Evolutionary conservation across 1,139 yeast genomes (phyloP).

Genomic region (Yamadazyma buinensis): DNA sequence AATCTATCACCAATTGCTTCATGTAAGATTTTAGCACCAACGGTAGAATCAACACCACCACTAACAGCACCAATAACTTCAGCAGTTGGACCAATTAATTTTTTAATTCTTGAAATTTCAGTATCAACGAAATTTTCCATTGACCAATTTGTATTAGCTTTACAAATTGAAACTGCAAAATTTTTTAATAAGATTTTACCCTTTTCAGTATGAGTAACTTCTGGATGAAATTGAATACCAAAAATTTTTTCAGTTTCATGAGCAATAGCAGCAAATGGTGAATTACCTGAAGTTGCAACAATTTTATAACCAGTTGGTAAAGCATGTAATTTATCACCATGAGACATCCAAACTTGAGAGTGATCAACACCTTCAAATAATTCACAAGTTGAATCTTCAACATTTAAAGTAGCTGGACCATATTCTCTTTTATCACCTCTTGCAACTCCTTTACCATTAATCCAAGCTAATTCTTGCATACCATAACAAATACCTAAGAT

Average conservation of each 20-base stretch:
- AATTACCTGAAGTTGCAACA: constrained; percentile 89
- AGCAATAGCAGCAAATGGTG: constrained; percentile 93
- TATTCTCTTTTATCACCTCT: constrained; percentile 98
- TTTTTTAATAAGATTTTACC: constrained; percentile 86
- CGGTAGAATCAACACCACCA: constrained; percentile 99
- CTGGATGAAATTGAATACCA: constrained; percentile 99
- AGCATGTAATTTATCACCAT: constrained; percentile 91
- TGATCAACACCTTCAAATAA: constrained; percentile 86
- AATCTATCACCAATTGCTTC: constrained; percentile 98
- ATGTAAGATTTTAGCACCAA: constrained; percentile 96
- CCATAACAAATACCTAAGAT: constrained; percentile 98
- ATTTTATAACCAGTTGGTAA: constrained; percentile 87
- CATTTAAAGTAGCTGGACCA: constrained; percentile 90
- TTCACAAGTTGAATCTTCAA: constrained; percentile 62
- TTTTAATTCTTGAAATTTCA: constrained; percentile 87
- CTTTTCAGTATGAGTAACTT: constrained; percentile 92
- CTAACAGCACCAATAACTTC: constrained; percentile 99
- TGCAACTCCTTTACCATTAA: constrained; percentile 91
- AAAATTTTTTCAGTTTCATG: constrained; percentile 69
- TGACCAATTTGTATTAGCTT: constrained; percentile 89
- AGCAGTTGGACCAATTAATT: constrained; percentile 93
- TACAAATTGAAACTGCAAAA: constrained; percentile 89
- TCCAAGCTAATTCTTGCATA: constrained; percentile 99
- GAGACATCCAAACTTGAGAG: constrained; percentile 99
- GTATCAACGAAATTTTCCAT: constrained; percentile 97